These are phyloP conservation scores for Madurella fahalii DNA, from an alignment of 2,329 filamentous ascomycete species.

Conservation along the genomic window DNA sequence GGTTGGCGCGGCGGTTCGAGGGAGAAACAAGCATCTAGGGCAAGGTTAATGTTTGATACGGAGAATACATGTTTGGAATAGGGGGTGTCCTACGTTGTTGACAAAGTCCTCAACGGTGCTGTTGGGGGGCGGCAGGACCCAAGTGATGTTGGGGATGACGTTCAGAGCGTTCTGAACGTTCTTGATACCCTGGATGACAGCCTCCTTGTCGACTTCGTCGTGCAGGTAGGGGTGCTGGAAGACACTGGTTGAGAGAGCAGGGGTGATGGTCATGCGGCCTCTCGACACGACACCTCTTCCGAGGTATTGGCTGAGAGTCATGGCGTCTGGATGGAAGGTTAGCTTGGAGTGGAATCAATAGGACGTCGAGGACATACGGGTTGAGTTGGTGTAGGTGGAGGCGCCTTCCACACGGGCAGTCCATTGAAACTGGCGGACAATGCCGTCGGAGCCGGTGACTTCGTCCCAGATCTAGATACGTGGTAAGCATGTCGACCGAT, in stretches of 20 bases:
- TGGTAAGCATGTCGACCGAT: conserved; percentile 12
- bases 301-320: conserved; percentile 58
- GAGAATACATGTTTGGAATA: conserved; percentile 1
- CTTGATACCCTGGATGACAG: conserved; percentile 62
- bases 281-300: conserved; percentile 60
- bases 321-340: conserved; percentile 36
- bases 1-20: conserved; percentile 42
- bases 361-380: conserved; percentile 15
- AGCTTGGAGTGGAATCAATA: neutral
- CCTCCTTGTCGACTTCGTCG: conserved; percentile 55
- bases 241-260: conserved; percentile 54
- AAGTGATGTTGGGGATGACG: conserved; percentile 52
- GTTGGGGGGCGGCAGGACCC: conserved; percentile 49
- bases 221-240: conserved; percentile 57
- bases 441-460: conserved; percentile 53
- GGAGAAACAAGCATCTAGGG: conserved; percentile 38
- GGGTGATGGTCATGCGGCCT: conserved; percentile 57
- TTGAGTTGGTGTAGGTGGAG: conserved; percentile 25
- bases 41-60: conserved; percentile 20
- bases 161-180: conserved; percentile 53
- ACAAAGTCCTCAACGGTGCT: conserved; percentile 55
- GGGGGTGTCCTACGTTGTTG: conserved; percentile 39
- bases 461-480: conserved; percentile 47
- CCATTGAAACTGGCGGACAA: conserved; percentile 61
- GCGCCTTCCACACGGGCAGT: conserved; percentile 39